Base-by-base conservation (phyloP, 2,329 filamentous ascomycete genomes). In the Claviceps cyperi region DNA sequence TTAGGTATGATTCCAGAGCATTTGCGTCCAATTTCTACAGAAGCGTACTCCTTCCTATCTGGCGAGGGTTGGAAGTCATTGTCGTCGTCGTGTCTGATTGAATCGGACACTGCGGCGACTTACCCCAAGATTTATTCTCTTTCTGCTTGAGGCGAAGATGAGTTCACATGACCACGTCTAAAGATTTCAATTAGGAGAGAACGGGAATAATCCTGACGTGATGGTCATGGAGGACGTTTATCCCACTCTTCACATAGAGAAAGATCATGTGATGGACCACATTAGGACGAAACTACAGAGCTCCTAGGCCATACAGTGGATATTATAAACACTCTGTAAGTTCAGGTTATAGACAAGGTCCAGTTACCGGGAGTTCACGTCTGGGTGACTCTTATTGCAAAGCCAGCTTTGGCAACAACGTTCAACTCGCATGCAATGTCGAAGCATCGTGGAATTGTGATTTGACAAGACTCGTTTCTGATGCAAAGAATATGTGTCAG, bases 31-130 rank as follows among this genome's bases (percentile, higher is more conserved):
- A 77, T 64, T 0, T 73, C 74, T 47, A 76, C 61, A 3, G 65
- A 67, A 2, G 70, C 69, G 57, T 75, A 75, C 41, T 68, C 66
- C 63, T 63, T 68, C 66, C 63, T 63, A 46, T 56, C 62, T 47
- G 22, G 53, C 54, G 53, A 54, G 52, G 55, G 55, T 50, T 38
- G 55, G 51, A 24, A 46, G 54, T 49, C 32, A 28, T 32, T 13
- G 35, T 43, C 51, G 46, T n/a, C 15, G 45, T 19, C 11, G 17
- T 36, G 22, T 43, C 50, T 39, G 63, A 57, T 9, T 63, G 57
- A 1, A 68, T 74, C 50, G 68, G 55, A 55, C 70, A 74, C 58
- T 76, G 73, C 39, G 74, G 74, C 17, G 68, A 67, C 28, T 64
- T 64, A 28, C 75, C 62, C 66, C 68, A 74, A 13, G 62, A 57